phyloP scores from a whole-genome alignment of 2,329 filamentous ascomycete genomes.

The Nemania serpens region DNA sequence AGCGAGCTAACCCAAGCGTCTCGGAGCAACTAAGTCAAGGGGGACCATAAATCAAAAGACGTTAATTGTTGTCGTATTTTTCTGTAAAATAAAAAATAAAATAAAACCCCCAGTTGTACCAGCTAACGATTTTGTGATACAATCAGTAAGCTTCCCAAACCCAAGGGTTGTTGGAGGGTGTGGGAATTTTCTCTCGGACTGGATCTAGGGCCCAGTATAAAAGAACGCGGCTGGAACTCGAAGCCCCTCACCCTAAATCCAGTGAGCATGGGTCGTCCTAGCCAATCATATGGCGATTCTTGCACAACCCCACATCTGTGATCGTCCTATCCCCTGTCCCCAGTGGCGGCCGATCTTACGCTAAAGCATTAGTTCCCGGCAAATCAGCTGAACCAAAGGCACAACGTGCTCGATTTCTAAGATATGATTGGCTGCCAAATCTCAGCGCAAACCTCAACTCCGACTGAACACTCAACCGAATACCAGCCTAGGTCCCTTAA shows the following conservation, averaged over 20 bases:
- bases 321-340: conserved; percentile 15
- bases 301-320: background rate
- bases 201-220: background rate
- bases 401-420: conserved; percentile 25
- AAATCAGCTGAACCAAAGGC: conserved; percentile 24
- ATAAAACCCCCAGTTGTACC: too few relatives aligned
- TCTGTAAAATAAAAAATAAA: too few relatives aligned
- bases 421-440: conserved; percentile 22
- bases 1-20: too few relatives aligned
- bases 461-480: too few relatives aligned
- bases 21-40: too few relatives aligned
- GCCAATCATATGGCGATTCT: conserved; percentile 1
- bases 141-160: too few relatives aligned
- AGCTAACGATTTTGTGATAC: too few relatives aligned
- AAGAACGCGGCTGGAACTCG: background rate
- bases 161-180: too few relatives aligned
- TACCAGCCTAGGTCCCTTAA: background rate
- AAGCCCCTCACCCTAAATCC: conserved; percentile 1
- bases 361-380: conserved; percentile 22
- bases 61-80: too few relatives aligned
- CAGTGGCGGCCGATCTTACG: conserved; percentile 4
- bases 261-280: background rate
- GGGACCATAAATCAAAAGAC: too few relatives aligned
- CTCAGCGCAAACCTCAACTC: background rate
- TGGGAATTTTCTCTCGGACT: too few relatives aligned